Evolutionary conservation across 176 grass and related monocot species (phyloP), one percentile per base, ranked within the genome.

Genomic region (Metroxylon sagu): DNA sequence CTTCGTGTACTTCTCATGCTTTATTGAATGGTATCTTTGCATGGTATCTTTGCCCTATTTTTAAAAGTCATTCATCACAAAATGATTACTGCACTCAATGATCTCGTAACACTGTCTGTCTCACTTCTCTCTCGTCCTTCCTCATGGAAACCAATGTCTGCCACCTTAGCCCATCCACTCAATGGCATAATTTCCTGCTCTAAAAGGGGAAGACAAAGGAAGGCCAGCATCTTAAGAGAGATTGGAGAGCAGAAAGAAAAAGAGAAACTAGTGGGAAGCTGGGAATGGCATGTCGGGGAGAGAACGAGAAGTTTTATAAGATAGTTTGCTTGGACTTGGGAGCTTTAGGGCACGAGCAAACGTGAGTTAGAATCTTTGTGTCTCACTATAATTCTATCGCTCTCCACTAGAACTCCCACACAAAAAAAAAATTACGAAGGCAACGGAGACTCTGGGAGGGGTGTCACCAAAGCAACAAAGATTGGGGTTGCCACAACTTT

Each of bases 311-410:
- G 35, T 43, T 43, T 43, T 12, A 43, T 10, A 12, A 43, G 7
- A 43, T 12, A 43, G 69, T 60, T 83, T 79, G 72, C 79, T 79
- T 88, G 65, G 48, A 52, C 71, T 52, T 52, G 58, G 70, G 59
- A 78, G 53, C 86, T 85, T 81, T 76, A 75, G 58, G 81, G 27
- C 74, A 69, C 86, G 78, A 57, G 77, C 78, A 85, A 81, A 61
- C 81, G 78, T 82, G 81, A 89, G 71, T 89, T 64, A 6, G 2
- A 2, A 43, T 43, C 12, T 43, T 43, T 7, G 35, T 43, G 5
- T 43, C 35, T 43, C 10, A 7, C 10, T 43, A 43, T 43, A 43
- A 12, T 43, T 43, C 35, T 14, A 43, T 43, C 2, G 7, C 8
- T 12, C 35, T 43, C 3, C 12, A 43, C 21, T 23, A 23, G 21